Evolutionary conservation across 805 yeast species (phyloP), one percentile per base, ranked within the genome.

Genomic region (Limtongia smithiae): DNA sequence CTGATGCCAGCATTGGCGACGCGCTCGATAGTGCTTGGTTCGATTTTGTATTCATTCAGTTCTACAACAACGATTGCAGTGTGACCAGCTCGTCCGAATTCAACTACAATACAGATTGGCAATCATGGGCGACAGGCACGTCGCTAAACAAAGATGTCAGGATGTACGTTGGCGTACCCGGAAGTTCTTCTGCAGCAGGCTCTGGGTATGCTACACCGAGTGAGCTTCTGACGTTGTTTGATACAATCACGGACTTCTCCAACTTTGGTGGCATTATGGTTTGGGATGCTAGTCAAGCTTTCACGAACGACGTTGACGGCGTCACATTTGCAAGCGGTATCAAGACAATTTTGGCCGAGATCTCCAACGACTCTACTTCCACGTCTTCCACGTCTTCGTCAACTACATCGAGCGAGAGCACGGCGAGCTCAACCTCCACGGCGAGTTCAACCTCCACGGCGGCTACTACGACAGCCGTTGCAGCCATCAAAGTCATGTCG

Each of bases 201-300:
- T 62, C 73, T 12, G 89, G 89, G 15, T 83, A 78, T 57, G 57
- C 47, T 17, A 71, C 71, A 28, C 69, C 72, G 34, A 76, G 73
- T 18, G 76, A 71, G 27, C 62, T 72, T 27, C 64, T 9, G n/a
- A 37, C 48, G 31, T 60, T 67, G 17, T 44, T 61, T 3, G 59
- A 73, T 44, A 62, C 32, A 21, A 54, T 65, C n/a, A 58, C 62
- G 44, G 32, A 45, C 35, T 48, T 51, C 39, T 64, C 72, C 2
- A 71, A 77, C 46, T 76, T 88, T 54, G 81, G 83, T 18, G 82
- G 86, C 28, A 77, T 88, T 57, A 78, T 83, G 74, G 69, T 87
- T 57, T 88, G 96, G 96, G 50, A 51, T 17, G 54, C 48, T 3
- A 45, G 48, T 31, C 48, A 45, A 28, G 77, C 78, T 18, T 75